Evolutionary conservation across 1,284 basidiomycete species (phyloP), one percentile per base, ranked within the genome.

Genomic region (Rhodotorula sp.): DNA sequence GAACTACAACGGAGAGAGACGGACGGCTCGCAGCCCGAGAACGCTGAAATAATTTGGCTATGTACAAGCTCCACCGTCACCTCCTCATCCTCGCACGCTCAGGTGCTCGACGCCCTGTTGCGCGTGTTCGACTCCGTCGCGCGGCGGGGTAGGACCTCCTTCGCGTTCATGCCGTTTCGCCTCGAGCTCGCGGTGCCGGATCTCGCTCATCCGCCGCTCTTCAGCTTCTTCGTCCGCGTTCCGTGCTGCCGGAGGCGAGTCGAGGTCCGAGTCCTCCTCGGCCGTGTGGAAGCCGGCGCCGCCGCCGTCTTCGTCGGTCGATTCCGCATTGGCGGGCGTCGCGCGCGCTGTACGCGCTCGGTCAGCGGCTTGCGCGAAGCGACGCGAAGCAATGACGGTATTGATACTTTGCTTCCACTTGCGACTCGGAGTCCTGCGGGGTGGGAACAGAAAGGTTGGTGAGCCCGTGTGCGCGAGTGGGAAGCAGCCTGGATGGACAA

Each of bases 401-500:
- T 68, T 68, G 57, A 77, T 74, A 42, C 75, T 67, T 53, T 61
- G 64, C 61, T 75, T 74, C 75, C 74, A 76, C 42, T 57, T 48
- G 1, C 63, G 60, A 0, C 49, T 54, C 12, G 72, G 61, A 30
- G 70, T 70, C 69, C 69, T 71, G 69, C 4, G 20, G 1, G n/a
- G 17, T 3, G 12, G 30, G 1, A 14, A 20, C 10, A 0, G 45
- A 46, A 30, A 26, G 7, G 18, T 12, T 26, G 20, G 42, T 44
- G n/a, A n/a, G 26, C 12, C n/a, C 51, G 22, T n/a, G 24, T 7
- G 51, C n/a, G 53, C 15, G 24, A 30, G 20, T 17, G 18, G 18
- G 30, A 37, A 48, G 49, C 24, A 22, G n/a, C 14, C 14, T 5
- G 24, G 56, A 24, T 5, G 30, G 45, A 18, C 20, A 2, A n/a